These are phyloP conservation scores for Podospora appendiculata DNA, from an alignment of 495 filamentous ascomycete genomes.

Conservation along the genomic window DNA sequence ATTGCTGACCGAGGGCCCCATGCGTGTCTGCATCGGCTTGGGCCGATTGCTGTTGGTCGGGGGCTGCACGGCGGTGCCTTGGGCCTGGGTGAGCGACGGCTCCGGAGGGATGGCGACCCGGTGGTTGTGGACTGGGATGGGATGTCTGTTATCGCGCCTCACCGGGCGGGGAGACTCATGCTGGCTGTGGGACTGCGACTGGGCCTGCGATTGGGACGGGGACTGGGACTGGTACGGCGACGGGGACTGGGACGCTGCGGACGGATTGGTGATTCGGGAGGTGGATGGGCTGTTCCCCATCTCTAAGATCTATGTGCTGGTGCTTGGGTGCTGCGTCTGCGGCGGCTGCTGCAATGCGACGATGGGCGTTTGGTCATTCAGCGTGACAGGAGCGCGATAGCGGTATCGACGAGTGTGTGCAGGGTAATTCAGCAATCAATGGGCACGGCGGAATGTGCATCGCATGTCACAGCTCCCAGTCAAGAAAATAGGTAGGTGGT, in stretches of 20 bases:
- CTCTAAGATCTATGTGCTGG: conserved; percentile 4
- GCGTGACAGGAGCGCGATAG: too few relatives aligned
- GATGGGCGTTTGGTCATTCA: too few relatives aligned
- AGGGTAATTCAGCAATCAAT: too few relatives aligned
- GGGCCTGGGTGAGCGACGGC: conserved; percentile 45
- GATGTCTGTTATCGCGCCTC: conserved; percentile 24
- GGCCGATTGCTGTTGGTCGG: conserved; percentile 28
- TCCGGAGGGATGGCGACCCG: conserved; percentile 45
- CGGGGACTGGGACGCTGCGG: conserved; percentile 6
- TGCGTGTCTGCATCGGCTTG: conserved; percentile 27
- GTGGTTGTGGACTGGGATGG: conserved; percentile 25
- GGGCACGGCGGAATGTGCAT: too few relatives aligned
- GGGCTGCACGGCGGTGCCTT: conserved; percentile 32
- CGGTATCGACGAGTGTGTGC: too few relatives aligned
- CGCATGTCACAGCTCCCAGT: too few relatives aligned
- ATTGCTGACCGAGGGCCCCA: conserved; percentile 28
- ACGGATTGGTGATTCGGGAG: conserved; percentile 14
- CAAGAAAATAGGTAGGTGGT: too few relatives aligned
- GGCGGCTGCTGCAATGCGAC: too few relatives aligned
- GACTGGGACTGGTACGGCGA: conserved; percentile 1
- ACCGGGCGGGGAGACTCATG: conserved; percentile 17
- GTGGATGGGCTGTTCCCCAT: conserved; percentile 34
- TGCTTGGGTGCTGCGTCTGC: too few relatives aligned
- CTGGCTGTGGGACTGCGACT: conserved; percentile 11
- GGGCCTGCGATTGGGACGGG: neutral